Evolutionary conservation across 306 rosid species (phyloP).

Genomic region (Prunus kanzakura): DNA sequence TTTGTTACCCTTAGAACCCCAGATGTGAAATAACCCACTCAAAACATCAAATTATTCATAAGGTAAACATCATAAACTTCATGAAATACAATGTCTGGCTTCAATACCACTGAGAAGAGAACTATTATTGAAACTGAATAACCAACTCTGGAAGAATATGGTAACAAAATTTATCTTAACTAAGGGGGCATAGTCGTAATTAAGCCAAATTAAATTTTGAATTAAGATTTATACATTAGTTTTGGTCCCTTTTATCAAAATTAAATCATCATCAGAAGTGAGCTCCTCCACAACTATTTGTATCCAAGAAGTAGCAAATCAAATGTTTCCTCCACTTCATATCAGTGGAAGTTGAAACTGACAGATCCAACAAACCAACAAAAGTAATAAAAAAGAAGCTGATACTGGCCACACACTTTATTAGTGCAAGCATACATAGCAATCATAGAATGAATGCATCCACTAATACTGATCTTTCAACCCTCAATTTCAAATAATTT

Average conservation of each 20-base stretch:
- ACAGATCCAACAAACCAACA: conserved; percentile 15
- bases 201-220: no score
- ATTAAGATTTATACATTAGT: no score
- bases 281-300: conserved; percentile 94
- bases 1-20: no score
- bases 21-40: background rate
- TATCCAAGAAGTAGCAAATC: conserved; percentile 85
- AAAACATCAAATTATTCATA: background rate
- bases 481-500: background rate
- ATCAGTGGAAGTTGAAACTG: conserved; percentile 95
- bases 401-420: background rate
- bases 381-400: conserved; percentile 11
- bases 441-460: background rate
- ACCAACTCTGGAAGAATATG: background rate
- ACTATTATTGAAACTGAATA: background rate
- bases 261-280: conserved; percentile 73
- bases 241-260: conserved; percentile 88
- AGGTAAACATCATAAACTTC: background rate
- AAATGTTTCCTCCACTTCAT: conserved; percentile 95
- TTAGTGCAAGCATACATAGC: background rate
- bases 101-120: background rate
- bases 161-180: background rate
- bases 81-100: background rate
- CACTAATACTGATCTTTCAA: background rate
- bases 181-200: no score